A percentile compares a stretch with the other conserved stretches of the same genome.
Evolutionary conservation across 306 rosid species (phyloP).

Genomic region (Biancaea sappan): DNA sequence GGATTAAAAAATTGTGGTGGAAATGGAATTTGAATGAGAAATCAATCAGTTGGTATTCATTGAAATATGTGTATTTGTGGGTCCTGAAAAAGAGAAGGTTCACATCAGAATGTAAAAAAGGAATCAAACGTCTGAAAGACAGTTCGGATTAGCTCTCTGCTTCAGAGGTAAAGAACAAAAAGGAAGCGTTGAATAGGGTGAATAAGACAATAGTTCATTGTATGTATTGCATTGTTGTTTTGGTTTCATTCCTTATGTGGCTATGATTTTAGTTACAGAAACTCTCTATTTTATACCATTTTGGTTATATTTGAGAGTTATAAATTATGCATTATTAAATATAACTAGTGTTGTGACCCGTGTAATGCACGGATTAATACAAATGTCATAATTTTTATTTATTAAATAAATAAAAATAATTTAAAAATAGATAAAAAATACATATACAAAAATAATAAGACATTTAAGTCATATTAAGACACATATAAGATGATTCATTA

Average conservation of each 20-base stretch:
- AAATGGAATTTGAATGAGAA: background rate
- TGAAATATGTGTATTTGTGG: constrained; percentile 15
- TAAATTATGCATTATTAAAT: background rate
- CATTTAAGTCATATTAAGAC: too few species aligned
- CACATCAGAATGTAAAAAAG: constrained; percentile 6
- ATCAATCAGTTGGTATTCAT: background rate
- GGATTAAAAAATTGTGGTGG: constrained; percentile 36
- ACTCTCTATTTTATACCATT: background rate
- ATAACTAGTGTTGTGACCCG: too few species aligned
- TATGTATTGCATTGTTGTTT: too few species aligned
- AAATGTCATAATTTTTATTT: too few species aligned
- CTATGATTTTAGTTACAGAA: background rate
- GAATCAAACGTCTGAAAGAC: constrained; percentile 31
- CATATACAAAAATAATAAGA: too few species aligned
- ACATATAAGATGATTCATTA: too few species aligned
- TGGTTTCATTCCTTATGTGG: background rate
- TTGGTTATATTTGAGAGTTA: background rate
- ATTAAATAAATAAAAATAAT: too few species aligned
- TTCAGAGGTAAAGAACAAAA: constrained; percentile 1
- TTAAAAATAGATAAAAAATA: too few species aligned
- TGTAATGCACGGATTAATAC: too few species aligned
- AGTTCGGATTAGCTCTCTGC: constrained; percentile 23
- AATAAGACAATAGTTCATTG: too few species aligned
- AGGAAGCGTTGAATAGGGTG: background rate
- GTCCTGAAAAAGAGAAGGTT: background rate